Percentiles rank a stretch among this genome's conserved stretches.
Conservation (phyloP, 352 stramenopile genomes). For the Nothophytophthora sp. region DNA sequence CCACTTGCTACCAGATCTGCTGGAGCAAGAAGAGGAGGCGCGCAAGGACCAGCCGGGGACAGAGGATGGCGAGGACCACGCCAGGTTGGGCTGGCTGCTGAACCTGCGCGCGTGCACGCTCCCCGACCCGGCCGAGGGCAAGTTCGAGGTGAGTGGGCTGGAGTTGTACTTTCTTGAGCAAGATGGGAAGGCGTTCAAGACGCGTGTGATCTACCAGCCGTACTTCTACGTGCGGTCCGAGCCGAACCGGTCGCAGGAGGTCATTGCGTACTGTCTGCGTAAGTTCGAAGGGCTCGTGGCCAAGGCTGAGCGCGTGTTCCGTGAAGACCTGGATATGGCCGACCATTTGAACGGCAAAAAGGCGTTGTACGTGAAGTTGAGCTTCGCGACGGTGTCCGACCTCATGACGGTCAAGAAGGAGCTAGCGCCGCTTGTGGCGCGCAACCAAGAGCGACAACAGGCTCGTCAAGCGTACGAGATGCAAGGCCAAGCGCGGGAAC, state of each 20-base stretch:
- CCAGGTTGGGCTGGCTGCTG: constrained; percentile 69
- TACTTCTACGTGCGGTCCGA: constrained; percentile 96
- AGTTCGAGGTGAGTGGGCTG: constrained; percentile 87
- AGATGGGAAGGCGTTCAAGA: constrained; percentile 95
- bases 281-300: constrained; percentile 89
- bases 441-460: constrained; percentile 67
- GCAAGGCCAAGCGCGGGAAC: constrained; percentile 41
- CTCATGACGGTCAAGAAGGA: constrained; percentile 70
- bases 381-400: constrained; percentile 84
- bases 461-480: constrained; percentile 71
- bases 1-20: constrained; percentile 50
- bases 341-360: constrained; percentile 91
- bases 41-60: constrained; percentile 17
- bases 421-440: constrained; percentile 56
- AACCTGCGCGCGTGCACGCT: constrained; percentile 69
- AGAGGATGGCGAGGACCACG: constrained; percentile 11
- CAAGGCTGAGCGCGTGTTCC: constrained; percentile 69
- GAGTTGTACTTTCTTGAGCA: constrained; percentile 97
- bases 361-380: constrained; percentile 89
- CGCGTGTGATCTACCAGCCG: constrained; percentile 93
- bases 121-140: constrained; percentile 53
- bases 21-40: constrained; percentile 49
- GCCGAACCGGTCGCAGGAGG: constrained; percentile 63
- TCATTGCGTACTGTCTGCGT: constrained; percentile 76
- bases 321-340: constrained; percentile 91